phyloP scores from a whole-genome alignment of 192 early-diverging fungal species.

The Ambispora gerdemannii region DNA sequence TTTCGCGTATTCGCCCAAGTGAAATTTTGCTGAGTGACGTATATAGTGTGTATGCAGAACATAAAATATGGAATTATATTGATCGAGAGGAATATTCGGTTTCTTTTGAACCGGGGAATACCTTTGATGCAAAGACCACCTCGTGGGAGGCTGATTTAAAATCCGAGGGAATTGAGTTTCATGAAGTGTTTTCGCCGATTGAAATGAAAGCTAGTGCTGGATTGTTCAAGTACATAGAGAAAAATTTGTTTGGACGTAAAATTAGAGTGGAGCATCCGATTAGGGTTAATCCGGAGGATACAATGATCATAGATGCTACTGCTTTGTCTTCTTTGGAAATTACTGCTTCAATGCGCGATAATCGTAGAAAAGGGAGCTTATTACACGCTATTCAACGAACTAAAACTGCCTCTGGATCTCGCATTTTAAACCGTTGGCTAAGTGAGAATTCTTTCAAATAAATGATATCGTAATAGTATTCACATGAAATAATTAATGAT shows the following conservation, averaged over 20 bases:
- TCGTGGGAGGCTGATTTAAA: constrained; percentile 27
- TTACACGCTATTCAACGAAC: constrained; percentile 73
- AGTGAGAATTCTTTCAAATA: constrained; percentile 34
- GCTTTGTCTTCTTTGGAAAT: constrained; percentile 80
- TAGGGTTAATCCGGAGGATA: constrained; percentile 49
- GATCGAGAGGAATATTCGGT: background rate
- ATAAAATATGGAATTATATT: constrained; percentile 7
- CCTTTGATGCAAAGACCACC: constrained; percentile 31
- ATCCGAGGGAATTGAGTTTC: constrained; percentile 29
- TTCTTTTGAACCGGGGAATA: background rate
- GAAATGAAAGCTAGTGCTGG: constrained; percentile 45
- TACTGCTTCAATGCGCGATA: constrained; percentile 52
- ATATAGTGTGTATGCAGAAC: constrained; percentile 16
- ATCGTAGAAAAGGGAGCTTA: constrained; percentile 58
- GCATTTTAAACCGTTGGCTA: constrained; percentile 71
- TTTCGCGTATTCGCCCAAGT: constrained; percentile 79
- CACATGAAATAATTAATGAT: background rate
- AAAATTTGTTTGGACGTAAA: constrained; percentile 63
- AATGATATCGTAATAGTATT: no score
- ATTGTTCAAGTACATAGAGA: constrained; percentile 67
- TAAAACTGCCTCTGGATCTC: constrained; percentile 71
- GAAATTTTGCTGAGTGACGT: constrained; percentile 68
- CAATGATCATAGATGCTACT: constrained; percentile 76
- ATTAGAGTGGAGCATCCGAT: constrained; percentile 65
- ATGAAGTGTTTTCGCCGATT: constrained; percentile 1